A percentile compares a stretch with the other conserved stretches of the same genome.
phyloP scores from a whole-genome alignment of 1,139 yeast genomes.

The Zygoascus hellenicus region DNA sequence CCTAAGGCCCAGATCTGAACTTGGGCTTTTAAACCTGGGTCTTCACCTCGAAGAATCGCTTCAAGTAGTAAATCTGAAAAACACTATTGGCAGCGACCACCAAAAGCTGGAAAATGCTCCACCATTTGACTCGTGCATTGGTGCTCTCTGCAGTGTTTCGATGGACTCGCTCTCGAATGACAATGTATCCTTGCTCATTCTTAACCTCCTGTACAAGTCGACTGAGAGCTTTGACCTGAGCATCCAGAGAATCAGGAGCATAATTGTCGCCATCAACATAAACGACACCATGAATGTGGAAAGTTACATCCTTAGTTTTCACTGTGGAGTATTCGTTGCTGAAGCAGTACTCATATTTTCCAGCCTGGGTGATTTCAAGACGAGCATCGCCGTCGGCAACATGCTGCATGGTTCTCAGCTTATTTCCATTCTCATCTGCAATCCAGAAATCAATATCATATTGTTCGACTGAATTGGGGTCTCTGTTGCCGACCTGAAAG shows the following conservation, averaged over 20 bases:
- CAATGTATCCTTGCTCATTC: conserved; percentile 83
- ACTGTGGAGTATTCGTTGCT: conserved; percentile 72
- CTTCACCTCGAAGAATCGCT: conserved; percentile 92
- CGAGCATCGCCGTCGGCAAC: conserved; percentile 79
- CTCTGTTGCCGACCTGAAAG: conserved; percentile 92
- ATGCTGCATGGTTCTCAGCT: conserved; percentile 45
- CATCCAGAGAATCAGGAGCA: conserved; percentile 74
- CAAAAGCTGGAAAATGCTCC: conserved; percentile 87
- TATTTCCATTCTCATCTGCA: conserved; percentile 54
- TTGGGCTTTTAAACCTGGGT: conserved; percentile 58
- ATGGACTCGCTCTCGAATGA: conserved; percentile 94
- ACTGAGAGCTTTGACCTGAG: conserved; percentile 70
- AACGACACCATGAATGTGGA: conserved; percentile 90
- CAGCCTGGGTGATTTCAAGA: conserved; percentile 56
- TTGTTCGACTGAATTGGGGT: conserved; percentile 72
- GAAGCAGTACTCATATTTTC: conserved; percentile 86
- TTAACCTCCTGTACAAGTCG: conserved; percentile 80
- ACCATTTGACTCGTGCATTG: conserved; percentile 94
- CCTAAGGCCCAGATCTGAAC: no score
- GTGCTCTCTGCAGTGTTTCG: conserved; percentile 98
- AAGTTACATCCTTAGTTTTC: conserved; percentile 84
- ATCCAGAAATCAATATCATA: conserved; percentile 67
- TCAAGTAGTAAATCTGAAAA: conserved; percentile 90
- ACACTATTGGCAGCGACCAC: conserved; percentile 82
- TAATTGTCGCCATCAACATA: conserved; percentile 84